Base-by-base conservation (phyloP, 495 filamentous ascomycete species). In the Hypoxylon cercidicola region DNA sequence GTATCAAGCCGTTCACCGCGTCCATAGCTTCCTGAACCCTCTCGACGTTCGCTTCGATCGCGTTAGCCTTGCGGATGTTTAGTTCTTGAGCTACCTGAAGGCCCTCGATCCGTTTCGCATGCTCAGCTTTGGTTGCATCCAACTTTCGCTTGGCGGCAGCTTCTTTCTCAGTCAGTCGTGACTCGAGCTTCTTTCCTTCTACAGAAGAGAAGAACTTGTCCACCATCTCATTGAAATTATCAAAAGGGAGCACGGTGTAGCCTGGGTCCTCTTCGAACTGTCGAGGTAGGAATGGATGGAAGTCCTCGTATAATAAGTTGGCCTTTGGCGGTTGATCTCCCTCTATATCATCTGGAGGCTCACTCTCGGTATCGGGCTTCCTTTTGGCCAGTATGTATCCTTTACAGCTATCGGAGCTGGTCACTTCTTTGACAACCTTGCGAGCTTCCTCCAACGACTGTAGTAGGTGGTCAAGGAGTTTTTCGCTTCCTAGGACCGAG, bases 151-250 rank as follows among this genome's bases (percentile, higher is more conserved):
- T 91, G 3, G 95, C 95, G 11, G 83, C 82, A 25, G 89, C 85
- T 72, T 98, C 93, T 11, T 88, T 86, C 70, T 97, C 95, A 21
- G 85, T 85, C 19, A 99, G 78, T 12, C 87, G 79, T 0, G 92
- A 94, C 74, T 94, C 90, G 9, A 98, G 84, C 68, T 91, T 96
- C 73, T 97, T 95, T 0, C 93, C 91, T 75, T 99, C 95, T 16
- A 98, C 85, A 0, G 93, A 97, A 0, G 95, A 99, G 74, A 93
- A 99, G 74, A 97, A 99, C 62, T 96, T 91, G 68, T 99, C 95
- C 0, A 96, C 93, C 0, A 93, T 95, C 55, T 89, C 91, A 73
- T 97, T 97, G 81, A 93, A 96, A 52, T 89, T 89, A 2, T 91
- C 85, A 66, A 91, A 92, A 53, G 89, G 82, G 8, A 97, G 69